A percentile compares a stretch with the other conserved stretches of the same genome.
phyloP scores from a whole-genome alignment of 768 basidiomycete species.

The Lentinus brumalis region DNA sequence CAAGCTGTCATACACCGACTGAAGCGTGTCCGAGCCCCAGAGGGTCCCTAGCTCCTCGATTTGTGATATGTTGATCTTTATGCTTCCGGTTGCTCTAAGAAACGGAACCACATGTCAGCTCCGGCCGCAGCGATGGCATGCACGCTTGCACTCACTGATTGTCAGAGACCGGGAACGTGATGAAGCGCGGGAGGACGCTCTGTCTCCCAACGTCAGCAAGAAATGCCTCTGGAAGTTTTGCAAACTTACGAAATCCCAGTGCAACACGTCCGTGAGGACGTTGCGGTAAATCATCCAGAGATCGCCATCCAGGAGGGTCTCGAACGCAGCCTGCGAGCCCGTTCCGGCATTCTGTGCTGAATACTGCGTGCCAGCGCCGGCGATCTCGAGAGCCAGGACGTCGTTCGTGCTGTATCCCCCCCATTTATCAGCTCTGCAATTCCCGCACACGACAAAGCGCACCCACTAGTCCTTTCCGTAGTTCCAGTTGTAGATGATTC shows the following conservation, averaged over 20 bases:
- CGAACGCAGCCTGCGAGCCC: slow-evolving; percentile 47
- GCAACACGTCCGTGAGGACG: slow-evolving; percentile 53
- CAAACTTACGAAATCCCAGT: slow-evolving; percentile 71
- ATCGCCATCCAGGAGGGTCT: slow-evolving; percentile 56
- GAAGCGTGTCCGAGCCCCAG: slow-evolving; percentile 52
- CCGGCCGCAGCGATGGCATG: no score
- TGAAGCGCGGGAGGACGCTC: slow-evolving; percentile 68
- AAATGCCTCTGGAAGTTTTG: no score
- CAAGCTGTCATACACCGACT: slow-evolving; percentile 42
- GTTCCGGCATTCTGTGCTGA: slow-evolving; percentile 40
- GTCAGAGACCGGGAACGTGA: slow-evolving; percentile 62
- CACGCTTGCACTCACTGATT: slow-evolving; percentile 36
- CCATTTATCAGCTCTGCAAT: not conserved
- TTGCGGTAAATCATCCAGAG: slow-evolving; percentile 75
- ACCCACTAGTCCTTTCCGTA: slow-evolving; percentile 58
- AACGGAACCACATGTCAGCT: not conserved
- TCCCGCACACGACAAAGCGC: not conserved
- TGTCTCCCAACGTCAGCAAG: slow-evolving; percentile 24
- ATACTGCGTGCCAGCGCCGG: slow-evolving; percentile 61
- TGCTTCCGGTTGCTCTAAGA: slow-evolving; percentile 54
- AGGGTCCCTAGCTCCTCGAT: slow-evolving; percentile 50
- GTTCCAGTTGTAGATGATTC: slow-evolving; percentile 57
- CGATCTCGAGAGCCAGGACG: slow-evolving; percentile 61
- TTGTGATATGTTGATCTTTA: slow-evolving; percentile 57
- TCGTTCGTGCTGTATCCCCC: slow-evolving; percentile 47